Evolutionary conservation across 2,329 filamentous ascomycete genomes (phyloP), one percentile per base, ranked within the genome.

Genomic region (Arthrinium puccinioides): DNA sequence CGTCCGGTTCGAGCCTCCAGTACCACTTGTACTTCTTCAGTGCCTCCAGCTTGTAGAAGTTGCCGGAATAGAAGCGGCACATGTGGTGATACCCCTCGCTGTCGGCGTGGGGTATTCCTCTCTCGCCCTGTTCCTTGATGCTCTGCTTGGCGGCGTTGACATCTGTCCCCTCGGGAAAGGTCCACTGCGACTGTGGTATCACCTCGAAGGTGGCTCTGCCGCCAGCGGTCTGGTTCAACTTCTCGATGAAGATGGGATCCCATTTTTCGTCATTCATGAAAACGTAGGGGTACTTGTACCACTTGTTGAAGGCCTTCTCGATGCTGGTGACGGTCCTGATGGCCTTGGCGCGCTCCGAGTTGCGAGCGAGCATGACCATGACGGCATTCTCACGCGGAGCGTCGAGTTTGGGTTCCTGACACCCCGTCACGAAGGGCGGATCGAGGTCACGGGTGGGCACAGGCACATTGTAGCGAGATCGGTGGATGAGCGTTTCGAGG

Each of bases 181-280:
- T 55, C 65, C 65, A 70, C 43, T 62, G 57, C 2, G 54, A 49
- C 29, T 46, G 43, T 1, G 63, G 59, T 21, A 70, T 62, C 14
- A 61, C 55, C 45, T 67, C 65, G 44, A 69, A 69, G 7, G 53
- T 54, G 9, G 55, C 62, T 40, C 53, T 53, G 23, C 61, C 62
- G 32, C 56, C 53, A 9, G 57, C 51, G 6, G 59, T 60, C 31
- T 51, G 45, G 41, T 60, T 61, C 40, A 69, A 50, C 25, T 53
- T 50, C 11, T 49, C 42, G 29, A 65, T 52, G 41, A 70, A 69
- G 32, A 50, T 54, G 10, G 54, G 41, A 32, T 60, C 54, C 57
- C 61, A 70, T 7, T 55, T 52, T 43, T 67, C 54, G 50, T 70
- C 60, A 49, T 70, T 70, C 38, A 70, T 54, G 43, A 70, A 69